A percentile compares a stretch with the other conserved stretches of the same genome.
Conservation (phyloP, 116 monocot species). For the Zostera marina region DNA sequence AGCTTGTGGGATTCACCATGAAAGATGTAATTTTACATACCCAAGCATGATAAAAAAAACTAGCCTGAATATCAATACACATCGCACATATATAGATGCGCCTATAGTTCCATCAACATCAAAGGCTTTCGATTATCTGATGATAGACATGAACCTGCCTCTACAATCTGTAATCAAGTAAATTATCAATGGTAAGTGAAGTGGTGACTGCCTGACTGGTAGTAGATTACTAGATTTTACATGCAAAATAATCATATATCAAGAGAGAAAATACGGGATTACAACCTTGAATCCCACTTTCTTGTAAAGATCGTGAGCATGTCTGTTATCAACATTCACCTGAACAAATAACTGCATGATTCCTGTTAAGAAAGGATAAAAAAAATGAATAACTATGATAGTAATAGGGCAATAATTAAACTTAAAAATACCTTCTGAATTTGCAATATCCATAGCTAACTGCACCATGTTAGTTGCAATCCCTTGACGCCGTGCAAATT, state of each 20-base stretch:
- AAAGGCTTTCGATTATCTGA: slow-evolving; percentile 7
- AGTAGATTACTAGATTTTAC: too few relatives aligned
- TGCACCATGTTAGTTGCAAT: slow-evolving; percentile 32
- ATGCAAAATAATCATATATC: not conserved
- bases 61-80: not conserved
- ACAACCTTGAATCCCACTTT: slow-evolving; percentile 18
- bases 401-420: not conserved
- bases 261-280: not conserved
- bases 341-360: slow-evolving; percentile 17
- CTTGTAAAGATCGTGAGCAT: slow-evolving; percentile 18
- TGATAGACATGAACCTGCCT: not conserved
- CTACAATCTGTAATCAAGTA: slow-evolving; percentile 6
- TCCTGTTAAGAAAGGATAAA: slow-evolving; percentile 5
- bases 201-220: too few relatives aligned
- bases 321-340: slow-evolving; percentile 13
- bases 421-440: slow-evolving; percentile 7
- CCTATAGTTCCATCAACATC: slow-evolving; percentile 9
- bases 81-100: not conserved
- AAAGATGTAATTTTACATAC: not conserved
- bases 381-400: not conserved
- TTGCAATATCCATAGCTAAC: slow-evolving; percentile 19
- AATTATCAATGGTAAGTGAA: not conserved
- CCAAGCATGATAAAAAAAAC: slow-evolving; percentile 1
- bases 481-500: slow-evolving; percentile 40
- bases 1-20: not conserved